A percentile compares a stretch with the other conserved stretches of the same genome.
Evolutionary conservation across 441 rosid species (phyloP).

Genomic region (Adansonia madagascariensis): DNA sequence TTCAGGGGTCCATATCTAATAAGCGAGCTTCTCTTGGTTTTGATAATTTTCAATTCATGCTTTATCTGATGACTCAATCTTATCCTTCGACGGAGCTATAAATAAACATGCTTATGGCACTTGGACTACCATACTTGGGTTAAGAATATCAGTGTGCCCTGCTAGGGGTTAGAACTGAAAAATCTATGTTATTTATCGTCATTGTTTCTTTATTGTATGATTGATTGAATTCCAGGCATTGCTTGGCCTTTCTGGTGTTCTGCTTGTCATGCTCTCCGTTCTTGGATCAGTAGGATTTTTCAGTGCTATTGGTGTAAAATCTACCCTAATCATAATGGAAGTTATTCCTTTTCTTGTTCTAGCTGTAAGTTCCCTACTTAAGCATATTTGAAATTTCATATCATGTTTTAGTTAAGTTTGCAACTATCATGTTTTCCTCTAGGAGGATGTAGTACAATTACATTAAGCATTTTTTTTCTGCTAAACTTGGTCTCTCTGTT

Average conservation of each 20-base stretch:
- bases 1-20: neutral
- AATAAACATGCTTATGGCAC: neutral
- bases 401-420: slow-evolving; percentile 4
- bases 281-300: slow-evolving; percentile 96
- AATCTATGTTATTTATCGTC: slow-evolving; percentile 11
- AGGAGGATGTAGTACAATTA: neutral
- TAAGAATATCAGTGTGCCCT: neutral
- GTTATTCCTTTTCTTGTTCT: slow-evolving; percentile 98
- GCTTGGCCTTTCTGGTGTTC: slow-evolving; percentile 95
- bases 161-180: slow-evolving; percentile 16
- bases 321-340: slow-evolving; percentile 97
- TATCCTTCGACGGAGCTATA: slow-evolving; percentile 13
- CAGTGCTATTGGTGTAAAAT: slow-evolving; percentile 93
- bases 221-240: slow-evolving; percentile 62
- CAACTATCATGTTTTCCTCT: neutral
- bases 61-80: slow-evolving; percentile 1
- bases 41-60: slow-evolving; percentile 14
- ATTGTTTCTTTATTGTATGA: slow-evolving; percentile 14
- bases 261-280: slow-evolving; percentile 97
- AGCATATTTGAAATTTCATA: slow-evolving; percentile 18
- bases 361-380: slow-evolving; percentile 72
- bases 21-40: slow-evolving; percentile 10
- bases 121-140: slow-evolving; percentile 9
- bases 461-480: neutral
- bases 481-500: neutral